phyloP scores from a whole-genome alignment of 257 asterid species.

The Capsicum rhomboideum region DNA sequence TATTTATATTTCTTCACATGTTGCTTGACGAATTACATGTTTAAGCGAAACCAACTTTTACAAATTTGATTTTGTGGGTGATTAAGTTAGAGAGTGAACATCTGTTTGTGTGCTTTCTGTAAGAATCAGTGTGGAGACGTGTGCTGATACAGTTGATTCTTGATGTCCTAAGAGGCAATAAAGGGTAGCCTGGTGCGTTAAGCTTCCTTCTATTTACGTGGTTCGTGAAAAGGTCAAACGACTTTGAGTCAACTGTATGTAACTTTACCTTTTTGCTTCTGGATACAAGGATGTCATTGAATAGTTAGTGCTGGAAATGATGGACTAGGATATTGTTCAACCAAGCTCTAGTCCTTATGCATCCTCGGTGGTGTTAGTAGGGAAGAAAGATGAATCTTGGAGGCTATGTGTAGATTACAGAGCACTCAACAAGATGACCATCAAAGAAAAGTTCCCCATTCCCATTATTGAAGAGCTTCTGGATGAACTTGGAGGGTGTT shows the following conservation, averaged over 20 bases:
- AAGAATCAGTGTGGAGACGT: background rate
- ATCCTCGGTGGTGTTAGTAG: too few relatives aligned
- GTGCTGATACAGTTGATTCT: background rate
- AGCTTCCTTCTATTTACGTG: background rate
- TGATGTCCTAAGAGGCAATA: background rate
- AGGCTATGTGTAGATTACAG: too few relatives aligned
- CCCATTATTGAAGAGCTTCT: too few relatives aligned
- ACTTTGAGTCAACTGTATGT: background rate
- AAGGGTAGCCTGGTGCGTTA: background rate
- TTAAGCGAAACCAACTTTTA: background rate
- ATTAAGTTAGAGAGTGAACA: background rate
- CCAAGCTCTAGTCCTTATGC: too few relatives aligned
- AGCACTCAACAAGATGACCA: too few relatives aligned
- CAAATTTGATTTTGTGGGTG: background rate
- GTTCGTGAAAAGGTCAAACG: background rate
- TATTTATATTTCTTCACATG: background rate
- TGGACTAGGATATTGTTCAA: too few relatives aligned
- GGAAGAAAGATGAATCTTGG: too few relatives aligned
- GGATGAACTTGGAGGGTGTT: too few relatives aligned
- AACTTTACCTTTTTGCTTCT: background rate
- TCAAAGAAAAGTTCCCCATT: too few relatives aligned
- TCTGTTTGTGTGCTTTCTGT: background rate
- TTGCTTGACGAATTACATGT: background rate
- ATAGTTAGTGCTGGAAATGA: too few relatives aligned
- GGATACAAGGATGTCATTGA: too few relatives aligned